phyloP scores from a whole-genome alignment of 768 basidiomycete species.

The Lactarius sp. region DNA sequence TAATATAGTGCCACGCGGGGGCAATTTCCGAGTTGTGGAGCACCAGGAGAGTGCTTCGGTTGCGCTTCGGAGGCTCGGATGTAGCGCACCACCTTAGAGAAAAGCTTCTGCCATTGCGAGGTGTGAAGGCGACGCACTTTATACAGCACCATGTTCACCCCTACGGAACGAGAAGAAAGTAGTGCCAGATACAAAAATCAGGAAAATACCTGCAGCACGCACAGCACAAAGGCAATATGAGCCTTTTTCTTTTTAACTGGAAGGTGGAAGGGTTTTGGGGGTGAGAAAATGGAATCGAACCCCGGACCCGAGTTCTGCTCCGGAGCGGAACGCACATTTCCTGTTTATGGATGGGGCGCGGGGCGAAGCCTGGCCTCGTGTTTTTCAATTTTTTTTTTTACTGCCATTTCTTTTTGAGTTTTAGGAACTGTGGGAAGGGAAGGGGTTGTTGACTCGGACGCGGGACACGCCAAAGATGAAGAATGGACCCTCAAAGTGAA shows the following conservation, averaged over 20 bases:
- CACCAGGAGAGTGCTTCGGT: not conserved
- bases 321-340: not conserved
- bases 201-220: too few species aligned
- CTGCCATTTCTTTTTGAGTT: not conserved
- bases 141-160: not conserved
- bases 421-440: not conserved
- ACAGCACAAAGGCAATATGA: too few species aligned
- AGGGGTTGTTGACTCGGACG: not conserved
- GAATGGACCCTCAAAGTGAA: too few species aligned
- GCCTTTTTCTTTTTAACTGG: too few species aligned
- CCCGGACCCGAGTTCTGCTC: not conserved
- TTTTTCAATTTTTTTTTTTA: not conserved
- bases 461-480: not conserved
- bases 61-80: not conserved
- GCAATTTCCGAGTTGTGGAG: not conserved
- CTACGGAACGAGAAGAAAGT: not conserved
- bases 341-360: too few species aligned
- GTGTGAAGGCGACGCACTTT: not conserved
- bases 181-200: too few species aligned
- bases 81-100: not conserved
- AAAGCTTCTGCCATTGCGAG: not conserved
- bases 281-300: too few species aligned
- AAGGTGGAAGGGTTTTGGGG: too few species aligned
- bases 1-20: constrained; percentile 2
- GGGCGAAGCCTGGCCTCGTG: not conserved